These are phyloP conservation scores for Anethum foeniculum DNA, from an alignment of 140 eudicot species.

Conservation along the genomic window DNA sequence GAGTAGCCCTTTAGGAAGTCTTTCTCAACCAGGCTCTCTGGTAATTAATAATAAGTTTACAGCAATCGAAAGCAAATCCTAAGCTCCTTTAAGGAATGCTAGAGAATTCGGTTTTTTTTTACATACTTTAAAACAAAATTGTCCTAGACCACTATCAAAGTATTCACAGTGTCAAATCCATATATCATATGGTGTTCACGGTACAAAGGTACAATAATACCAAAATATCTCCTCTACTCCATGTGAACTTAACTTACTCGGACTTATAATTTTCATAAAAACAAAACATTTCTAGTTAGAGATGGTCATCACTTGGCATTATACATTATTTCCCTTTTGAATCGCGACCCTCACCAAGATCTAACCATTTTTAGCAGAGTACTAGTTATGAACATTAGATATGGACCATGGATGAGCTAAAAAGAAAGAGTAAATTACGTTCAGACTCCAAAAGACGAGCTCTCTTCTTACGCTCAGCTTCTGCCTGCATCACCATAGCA, in stretches of 20 bases:
- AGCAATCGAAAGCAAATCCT: background rate
- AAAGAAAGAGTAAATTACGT: constrained; percentile 33
- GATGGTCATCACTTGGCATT: background rate
- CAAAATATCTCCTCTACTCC: background rate
- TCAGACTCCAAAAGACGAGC: constrained; percentile 88
- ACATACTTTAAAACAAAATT: background rate
- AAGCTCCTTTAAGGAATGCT: background rate
- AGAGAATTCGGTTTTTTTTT: background rate
- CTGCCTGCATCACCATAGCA: constrained; percentile 99
- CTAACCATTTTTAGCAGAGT: background rate
- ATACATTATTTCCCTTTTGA: background rate
- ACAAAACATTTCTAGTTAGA: background rate
- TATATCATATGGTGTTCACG: background rate
- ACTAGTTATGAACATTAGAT: background rate
- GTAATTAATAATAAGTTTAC: background rate
- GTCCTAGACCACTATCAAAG: background rate
- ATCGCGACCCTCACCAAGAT: background rate
- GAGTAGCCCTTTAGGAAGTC: background rate
- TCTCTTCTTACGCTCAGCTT: constrained; percentile 95
- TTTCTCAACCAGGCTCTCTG: background rate
- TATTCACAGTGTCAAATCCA: background rate
- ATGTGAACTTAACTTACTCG: background rate
- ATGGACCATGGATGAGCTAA: background rate
- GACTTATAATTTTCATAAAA: background rate
- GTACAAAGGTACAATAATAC: background rate